Base-by-base conservation (phyloP, 2,329 filamentous ascomycete genomes). In the Rhynchosporium agropyri region DNA sequence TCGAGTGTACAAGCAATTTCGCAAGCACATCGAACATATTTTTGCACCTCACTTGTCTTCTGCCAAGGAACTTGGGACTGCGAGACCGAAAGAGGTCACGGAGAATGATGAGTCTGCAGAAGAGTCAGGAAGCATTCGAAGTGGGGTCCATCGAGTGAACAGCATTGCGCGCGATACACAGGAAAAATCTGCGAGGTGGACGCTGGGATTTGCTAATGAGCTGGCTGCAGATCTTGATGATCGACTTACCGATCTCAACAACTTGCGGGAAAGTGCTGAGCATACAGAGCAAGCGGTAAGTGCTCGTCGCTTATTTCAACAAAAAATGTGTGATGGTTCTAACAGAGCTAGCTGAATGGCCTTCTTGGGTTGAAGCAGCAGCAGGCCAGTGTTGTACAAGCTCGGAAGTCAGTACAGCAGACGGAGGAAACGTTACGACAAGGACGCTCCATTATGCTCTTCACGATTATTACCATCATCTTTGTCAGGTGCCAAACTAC, bases 401-500 rank as follows among this genome's bases (percentile, higher is more conserved):
- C 79, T 0, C 77, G 75, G 70, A 74, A 77, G 20, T 71, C 78
- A 0, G 71, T 77, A 15, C 75, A 73, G 40, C 78, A 80, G 49
- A 74, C 74, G 0, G 73, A 77, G 9, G 58, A 61, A 6, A 58
- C 61, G 0, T 13, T 48, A 4, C 42, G 49, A 10, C 48, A 62
- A 42, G 46, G 54, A 8, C 31, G 53, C 1, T 54, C 78, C 0
- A 77, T 81, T 57, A 78, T 81, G 74, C 70, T 79, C 3, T 81
- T 81, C 61, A 81, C 79, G 0, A 67, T 80, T 0, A 76, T 80
- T 1, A 81, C 79, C 0, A 79, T 81, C 55, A 68, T 80, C 15
- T 81, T 81, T 62, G 78, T 79, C 67, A n/a, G 20, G 26, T 31
- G 46, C n/a, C 26, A 45, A 38, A 9, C 33, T n/a, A 3, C 6